These are phyloP conservation scores for Tephrocybe sp. DNA, from an alignment of 768 basidiomycete species.

Conservation along the genomic window DNA sequence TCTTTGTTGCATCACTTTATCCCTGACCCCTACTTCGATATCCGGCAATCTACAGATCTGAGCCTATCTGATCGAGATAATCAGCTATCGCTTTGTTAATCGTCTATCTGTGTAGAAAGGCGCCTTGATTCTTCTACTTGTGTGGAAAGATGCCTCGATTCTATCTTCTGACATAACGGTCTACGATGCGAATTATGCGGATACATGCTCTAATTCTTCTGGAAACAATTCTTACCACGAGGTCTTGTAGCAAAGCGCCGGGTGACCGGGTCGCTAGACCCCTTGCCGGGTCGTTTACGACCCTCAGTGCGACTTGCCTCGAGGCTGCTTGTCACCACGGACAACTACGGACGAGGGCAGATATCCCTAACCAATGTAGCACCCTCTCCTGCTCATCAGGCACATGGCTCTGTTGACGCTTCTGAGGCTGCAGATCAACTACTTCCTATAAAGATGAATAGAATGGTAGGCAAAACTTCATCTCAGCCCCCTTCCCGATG, in stretches of 20 bases:
- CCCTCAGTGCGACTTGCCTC: constrained; percentile 16
- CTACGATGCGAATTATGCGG: no score
- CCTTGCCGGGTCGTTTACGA: constrained; percentile 11
- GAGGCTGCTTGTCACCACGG: constrained; percentile 17
- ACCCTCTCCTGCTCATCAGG: constrained; percentile 14
- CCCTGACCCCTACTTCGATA: no score
- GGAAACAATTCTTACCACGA: constrained; percentile 12
- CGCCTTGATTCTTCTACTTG: no score
- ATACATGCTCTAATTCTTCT: constrained; percentile 6
- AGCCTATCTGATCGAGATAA: no score
- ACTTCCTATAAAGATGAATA: constrained; percentile 13
- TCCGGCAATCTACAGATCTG: no score
- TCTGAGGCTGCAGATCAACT: not conserved
- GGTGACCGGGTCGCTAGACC: constrained; percentile 4
- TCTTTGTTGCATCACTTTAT: no score
- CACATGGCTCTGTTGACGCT: constrained; percentile 16
- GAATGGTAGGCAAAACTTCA: not conserved
- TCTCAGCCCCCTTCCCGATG: constrained; percentile 7
- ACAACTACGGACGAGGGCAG: constrained; percentile 13
- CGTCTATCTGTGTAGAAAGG: no score
- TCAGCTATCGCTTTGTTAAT: no score
- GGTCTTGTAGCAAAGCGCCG: constrained; percentile 6
- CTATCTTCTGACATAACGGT: no score
- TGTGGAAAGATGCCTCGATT: no score
- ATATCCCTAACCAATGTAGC: constrained; percentile 6